These are phyloP conservation scores for Fusarium nematophilum DNA, from an alignment of 2,329 filamentous ascomycete species.

Conservation along the genomic window DNA sequence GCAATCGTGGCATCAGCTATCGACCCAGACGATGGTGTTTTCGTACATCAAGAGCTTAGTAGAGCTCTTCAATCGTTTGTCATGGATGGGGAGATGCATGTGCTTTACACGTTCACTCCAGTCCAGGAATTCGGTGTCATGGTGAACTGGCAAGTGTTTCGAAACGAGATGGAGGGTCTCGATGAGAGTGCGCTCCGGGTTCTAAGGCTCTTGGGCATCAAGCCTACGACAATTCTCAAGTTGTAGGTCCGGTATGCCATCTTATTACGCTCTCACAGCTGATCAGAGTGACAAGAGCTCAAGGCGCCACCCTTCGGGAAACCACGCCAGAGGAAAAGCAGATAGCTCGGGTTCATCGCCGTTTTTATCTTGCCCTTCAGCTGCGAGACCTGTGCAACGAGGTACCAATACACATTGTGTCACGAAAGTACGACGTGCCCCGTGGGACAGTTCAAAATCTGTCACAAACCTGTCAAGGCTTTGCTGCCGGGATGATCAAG, in stretches of 20 bases:
- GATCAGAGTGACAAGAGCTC: constrained; percentile 62
- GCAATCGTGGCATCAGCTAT: constrained; percentile 80
- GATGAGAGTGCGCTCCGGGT: constrained; percentile 79
- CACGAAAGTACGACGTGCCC: constrained; percentile 76
- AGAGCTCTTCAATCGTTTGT: constrained; percentile 78
- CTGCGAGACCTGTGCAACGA: constrained; percentile 85
- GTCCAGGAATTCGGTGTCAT: constrained; percentile 67
- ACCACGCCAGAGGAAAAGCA: constrained; percentile 70
- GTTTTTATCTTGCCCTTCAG: constrained; percentile 81
- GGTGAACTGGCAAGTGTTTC: constrained; percentile 79
- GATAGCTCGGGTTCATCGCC: constrained; percentile 71
- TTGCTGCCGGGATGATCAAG: constrained; percentile 82
- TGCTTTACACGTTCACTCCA: constrained; percentile 81
- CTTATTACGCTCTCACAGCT: constrained; percentile 16
- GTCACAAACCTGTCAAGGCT: constrained; percentile 80
- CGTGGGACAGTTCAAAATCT: constrained; percentile 78
- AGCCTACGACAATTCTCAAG: constrained; percentile 72
- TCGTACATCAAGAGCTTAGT: constrained; percentile 75
- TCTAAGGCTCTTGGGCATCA: constrained; percentile 74
- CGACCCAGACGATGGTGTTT: constrained; percentile 79
- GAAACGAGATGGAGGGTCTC: constrained; percentile 75
- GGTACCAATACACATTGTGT: constrained; percentile 75
- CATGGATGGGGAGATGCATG: constrained; percentile 84
- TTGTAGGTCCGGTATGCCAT: constrained; percentile 60
- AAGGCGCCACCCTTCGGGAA: constrained; percentile 73